phyloP scores from a whole-genome alignment of 2,329 filamentous ascomycete genomes.

The Zarea fungicola region DNA sequence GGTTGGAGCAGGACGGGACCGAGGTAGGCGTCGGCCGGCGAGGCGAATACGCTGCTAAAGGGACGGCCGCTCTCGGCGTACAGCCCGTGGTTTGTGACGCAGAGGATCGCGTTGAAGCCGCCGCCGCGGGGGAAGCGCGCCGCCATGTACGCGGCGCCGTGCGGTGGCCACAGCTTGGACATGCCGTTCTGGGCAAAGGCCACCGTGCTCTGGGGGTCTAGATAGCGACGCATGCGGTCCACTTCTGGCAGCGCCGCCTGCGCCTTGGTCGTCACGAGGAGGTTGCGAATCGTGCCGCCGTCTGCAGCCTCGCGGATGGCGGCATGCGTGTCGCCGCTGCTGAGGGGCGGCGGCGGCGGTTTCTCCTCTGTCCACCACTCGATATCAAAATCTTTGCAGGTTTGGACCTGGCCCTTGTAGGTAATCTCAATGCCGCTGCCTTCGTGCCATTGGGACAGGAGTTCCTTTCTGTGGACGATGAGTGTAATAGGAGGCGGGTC shows the following conservation, averaged over 20 bases:
- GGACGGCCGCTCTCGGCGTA: constrained; percentile 36
- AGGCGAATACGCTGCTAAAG: constrained; percentile 49
- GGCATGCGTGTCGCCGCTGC: constrained; percentile 10
- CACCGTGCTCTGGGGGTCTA: constrained; percentile 63
- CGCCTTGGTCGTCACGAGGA: constrained; percentile 77
- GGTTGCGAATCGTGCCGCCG: constrained; percentile 53
- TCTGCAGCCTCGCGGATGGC: constrained; percentile 35
- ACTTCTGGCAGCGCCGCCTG: constrained; percentile 58
- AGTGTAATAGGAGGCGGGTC: constrained; percentile 70
- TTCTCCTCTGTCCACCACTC: constrained; percentile 50
- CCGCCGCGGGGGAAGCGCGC: constrained; percentile 32
- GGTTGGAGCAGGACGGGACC: constrained; percentile 40
- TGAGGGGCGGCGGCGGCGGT: constrained; percentile 25
- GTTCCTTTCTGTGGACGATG: constrained; percentile 60
- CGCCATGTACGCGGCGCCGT: constrained; percentile 38
- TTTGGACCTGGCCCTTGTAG: constrained; percentile 27
- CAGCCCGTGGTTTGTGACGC: constrained; percentile 55
- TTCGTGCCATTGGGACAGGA: constrained; percentile 43
- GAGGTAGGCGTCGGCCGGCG: constrained; percentile 42
- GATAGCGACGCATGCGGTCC: constrained; percentile 54
- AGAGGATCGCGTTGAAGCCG: constrained; percentile 66
- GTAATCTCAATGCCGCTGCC: constrained; percentile 41
- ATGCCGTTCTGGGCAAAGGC: constrained; percentile 85
- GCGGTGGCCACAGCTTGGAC: constrained; percentile 58
- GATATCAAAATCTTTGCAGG: constrained; percentile 38